Conservation (phyloP, 495 filamentous ascomycete genomes). For the Astrothelium subdiscretum region DNA sequence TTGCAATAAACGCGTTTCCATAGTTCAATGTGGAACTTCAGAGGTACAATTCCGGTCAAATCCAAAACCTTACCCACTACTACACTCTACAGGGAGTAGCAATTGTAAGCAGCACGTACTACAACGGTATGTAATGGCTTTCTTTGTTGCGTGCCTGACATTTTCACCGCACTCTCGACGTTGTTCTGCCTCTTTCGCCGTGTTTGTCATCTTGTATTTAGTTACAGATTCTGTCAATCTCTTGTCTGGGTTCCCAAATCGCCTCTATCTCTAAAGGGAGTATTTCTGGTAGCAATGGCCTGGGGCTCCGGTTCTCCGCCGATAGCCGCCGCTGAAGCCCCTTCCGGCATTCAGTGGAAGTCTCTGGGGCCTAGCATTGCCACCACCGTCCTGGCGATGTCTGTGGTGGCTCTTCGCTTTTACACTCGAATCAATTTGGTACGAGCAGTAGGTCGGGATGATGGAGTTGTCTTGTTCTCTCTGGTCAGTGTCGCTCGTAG, state of each 20-base stretch:
- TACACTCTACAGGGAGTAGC: background rate
- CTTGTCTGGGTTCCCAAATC: background rate
- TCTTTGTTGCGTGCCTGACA: background rate
- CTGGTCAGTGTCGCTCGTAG: slow-evolving; percentile 5
- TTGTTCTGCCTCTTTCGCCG: background rate
- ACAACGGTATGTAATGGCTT: background rate
- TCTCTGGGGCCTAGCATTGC: slow-evolving; percentile 15
- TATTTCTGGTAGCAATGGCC: background rate
- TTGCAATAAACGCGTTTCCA: background rate
- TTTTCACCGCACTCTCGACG: background rate
- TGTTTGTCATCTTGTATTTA: background rate
- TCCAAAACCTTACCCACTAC: background rate
- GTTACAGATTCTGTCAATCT: background rate
- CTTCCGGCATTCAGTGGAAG: slow-evolving; percentile 12
- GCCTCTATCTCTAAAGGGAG: background rate
- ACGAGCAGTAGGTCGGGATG: slow-evolving; percentile 17
- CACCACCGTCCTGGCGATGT: slow-evolving; percentile 5
- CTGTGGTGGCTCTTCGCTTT: slow-evolving; percentile 17
- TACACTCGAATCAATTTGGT: slow-evolving; percentile 16
- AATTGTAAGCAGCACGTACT: background rate
- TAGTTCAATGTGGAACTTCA: background rate
- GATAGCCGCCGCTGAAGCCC: background rate
- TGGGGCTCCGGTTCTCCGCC: background rate
- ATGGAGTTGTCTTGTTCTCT: slow-evolving; percentile 21
- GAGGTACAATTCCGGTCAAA: background rate